Evolutionary conservation across 2,329 filamentous ascomycete species (phyloP).

Genomic region (Colletotrichum spaethianum): DNA sequence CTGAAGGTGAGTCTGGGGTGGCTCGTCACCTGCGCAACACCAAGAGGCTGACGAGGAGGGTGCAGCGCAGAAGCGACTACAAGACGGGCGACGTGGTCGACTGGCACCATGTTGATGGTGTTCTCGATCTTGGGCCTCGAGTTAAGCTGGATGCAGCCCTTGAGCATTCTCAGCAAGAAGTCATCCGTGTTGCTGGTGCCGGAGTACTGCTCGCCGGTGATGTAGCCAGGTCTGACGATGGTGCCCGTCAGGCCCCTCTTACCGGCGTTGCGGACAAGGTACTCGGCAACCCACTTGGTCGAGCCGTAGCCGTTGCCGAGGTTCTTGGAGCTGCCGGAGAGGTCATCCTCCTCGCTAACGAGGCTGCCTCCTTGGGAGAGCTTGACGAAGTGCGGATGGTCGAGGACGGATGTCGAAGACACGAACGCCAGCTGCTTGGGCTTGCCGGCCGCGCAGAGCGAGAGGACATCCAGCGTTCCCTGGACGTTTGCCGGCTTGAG

Average conservation of each 20-base stretch:
- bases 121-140: conserved; percentile 84
- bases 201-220: conserved; percentile 79
- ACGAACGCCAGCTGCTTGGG: conserved; percentile 87
- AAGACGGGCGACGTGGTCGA: conserved; percentile 85
- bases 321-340: conserved; percentile 81
- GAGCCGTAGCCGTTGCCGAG: conserved; percentile 93
- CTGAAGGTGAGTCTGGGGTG: conserved; percentile 85
- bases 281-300: conserved; percentile 82
- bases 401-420: conserved; percentile 85
- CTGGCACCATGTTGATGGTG: conserved; percentile 90
- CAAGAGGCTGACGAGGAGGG: conserved; percentile 59
- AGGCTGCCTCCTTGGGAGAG: conserved; percentile 78
- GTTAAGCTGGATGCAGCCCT: conserved; percentile 87
- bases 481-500: conserved; percentile 83
- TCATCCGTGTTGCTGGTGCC: conserved; percentile 88
- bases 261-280: conserved; percentile 84
- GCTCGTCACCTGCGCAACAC: conserved; percentile 83
- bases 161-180: conserved; percentile 88
- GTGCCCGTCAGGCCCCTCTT: conserved; percentile 80
- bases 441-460: conserved; percentile 82
- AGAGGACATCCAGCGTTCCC: conserved; percentile 82
- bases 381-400: conserved; percentile 84
- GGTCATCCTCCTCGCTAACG: conserved; percentile 77
- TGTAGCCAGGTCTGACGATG: conserved; percentile 87
- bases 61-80: conserved; percentile 82